Evolutionary conservation across 768 basidiomycete species (phyloP).

Genomic region (Leucosporidium scottii): DNA sequence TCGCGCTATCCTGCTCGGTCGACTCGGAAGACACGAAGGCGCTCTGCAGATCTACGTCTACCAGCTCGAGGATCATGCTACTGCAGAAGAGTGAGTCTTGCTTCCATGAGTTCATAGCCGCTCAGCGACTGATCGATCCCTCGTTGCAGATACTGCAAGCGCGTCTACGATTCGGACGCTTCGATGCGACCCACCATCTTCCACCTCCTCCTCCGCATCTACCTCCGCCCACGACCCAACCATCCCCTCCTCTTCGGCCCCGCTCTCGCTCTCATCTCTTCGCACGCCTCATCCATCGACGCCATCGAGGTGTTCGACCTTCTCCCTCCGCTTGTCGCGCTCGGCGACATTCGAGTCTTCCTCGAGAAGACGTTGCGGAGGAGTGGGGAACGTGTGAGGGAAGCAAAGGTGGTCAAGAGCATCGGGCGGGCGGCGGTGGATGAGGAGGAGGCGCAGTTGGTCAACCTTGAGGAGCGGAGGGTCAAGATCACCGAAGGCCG

Average conservation of each 20-base stretch:
- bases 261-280: conserved; percentile 78
- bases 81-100: conserved; percentile 74
- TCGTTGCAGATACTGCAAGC: conserved; percentile 72
- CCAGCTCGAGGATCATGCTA: conserved; percentile 67
- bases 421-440: conserved; percentile 70
- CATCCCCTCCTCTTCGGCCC: conserved; percentile 56
- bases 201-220: conserved; percentile 75
- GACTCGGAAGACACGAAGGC: conserved; percentile 82
- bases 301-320: conserved; percentile 73
- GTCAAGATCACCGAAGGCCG: conserved; percentile 87
- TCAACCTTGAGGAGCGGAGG: conserved; percentile 67
- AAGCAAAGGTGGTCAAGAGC: conserved; percentile 61
- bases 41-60: conserved; percentile 94
- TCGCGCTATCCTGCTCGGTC: conserved; percentile 81
- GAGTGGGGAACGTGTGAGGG: conserved; percentile 56
- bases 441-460: conserved; percentile 62
- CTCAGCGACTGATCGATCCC: conserved; percentile 4
- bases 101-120: not conserved
- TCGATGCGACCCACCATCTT: conserved; percentile 59
- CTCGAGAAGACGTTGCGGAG: conserved; percentile 58
- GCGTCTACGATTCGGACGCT: conserved; percentile 55
- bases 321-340: conserved; percentile 80
- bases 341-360: conserved; percentile 71
- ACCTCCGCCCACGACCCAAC: conserved; percentile 54
- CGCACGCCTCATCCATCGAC: conserved; percentile 75